These are phyloP conservation scores for Solanum pinnatisectum DNA, from an alignment of 257 asterid species.

Conservation along the genomic window DNA sequence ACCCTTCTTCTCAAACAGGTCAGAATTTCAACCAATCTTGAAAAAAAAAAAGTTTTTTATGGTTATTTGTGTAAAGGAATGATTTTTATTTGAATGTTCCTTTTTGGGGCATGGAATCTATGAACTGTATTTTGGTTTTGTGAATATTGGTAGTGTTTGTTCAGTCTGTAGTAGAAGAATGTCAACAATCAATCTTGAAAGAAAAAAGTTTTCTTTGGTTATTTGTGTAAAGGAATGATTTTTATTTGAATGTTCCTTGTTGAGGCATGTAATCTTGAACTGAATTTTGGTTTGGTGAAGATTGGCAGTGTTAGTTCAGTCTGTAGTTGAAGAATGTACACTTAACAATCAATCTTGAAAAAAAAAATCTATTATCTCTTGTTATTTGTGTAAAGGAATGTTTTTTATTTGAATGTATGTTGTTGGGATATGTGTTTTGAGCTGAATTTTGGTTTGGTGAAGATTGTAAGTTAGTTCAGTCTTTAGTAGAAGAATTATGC, in stretches of 20 bases:
- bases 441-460: not conserved
- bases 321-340: not conserved
- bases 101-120: not conserved
- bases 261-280: not conserved
- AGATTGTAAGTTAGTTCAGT: not conserved
- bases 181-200: not conserved
- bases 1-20: conserved; percentile 53
- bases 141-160: not conserved
- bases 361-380: not conserved
- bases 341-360: too few relatives aligned
- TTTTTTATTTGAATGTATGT: not conserved
- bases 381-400: not conserved
- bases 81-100: not conserved
- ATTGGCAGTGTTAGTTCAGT: not conserved
- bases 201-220: not conserved
- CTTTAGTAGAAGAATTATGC: not conserved
- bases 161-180: not conserved
- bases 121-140: not conserved
- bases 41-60: not conserved
- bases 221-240: not conserved
- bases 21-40: not conserved
- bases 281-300: not conserved
- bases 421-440: not conserved
- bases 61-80: not conserved
- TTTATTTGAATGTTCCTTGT: not conserved